A percentile compares a stretch with the other conserved stretches of the same genome.
Evolutionary conservation across 2,329 filamentous ascomycete species (phyloP).

Genomic region (Clathrospora elynae): DNA sequence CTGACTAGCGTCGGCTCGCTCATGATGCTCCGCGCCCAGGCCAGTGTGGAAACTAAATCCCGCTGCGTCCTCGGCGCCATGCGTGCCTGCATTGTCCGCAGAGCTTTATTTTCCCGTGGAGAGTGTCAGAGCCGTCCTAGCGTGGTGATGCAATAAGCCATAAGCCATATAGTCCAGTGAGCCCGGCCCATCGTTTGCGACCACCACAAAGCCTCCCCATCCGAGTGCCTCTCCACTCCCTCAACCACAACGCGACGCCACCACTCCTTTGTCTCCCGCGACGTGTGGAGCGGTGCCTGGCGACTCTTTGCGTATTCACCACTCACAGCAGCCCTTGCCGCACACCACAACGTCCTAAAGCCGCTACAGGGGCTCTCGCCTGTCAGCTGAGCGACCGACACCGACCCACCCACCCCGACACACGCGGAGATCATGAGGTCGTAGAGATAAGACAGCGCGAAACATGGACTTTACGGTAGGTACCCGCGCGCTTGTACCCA

Average conservation of each 20-base stretch:
- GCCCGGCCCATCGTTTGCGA: slow-evolving; percentile 26
- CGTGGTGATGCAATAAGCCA: slow-evolving; percentile 8
- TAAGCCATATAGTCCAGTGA: slow-evolving; percentile 25
- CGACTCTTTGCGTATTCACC: slow-evolving; percentile 25
- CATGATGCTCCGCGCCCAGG: slow-evolving; percentile 20
- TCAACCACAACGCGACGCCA: slow-evolving; percentile 28
- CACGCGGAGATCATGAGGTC: slow-evolving; percentile 37
- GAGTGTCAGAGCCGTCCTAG: slow-evolving; percentile 17
- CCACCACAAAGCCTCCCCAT: slow-evolving; percentile 13
- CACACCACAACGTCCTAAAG: slow-evolving; percentile 27
- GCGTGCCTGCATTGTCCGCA: slow-evolving; percentile 7
- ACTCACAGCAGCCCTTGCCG: slow-evolving; percentile 27
- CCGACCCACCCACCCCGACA: slow-evolving; percentile 33
- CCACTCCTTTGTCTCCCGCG: slow-evolving; percentile 26
- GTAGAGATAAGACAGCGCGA: slow-evolving; percentile 33
- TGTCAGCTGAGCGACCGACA: slow-evolving; percentile 44
- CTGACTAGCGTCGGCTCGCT: slow-evolving; percentile 23
- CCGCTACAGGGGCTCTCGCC: slow-evolving; percentile 20
- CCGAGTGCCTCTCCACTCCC: slow-evolving; percentile 14
- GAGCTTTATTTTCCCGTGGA: slow-evolving; percentile 10
- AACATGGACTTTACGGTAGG: slow-evolving; percentile 51
- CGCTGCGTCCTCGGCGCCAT: slow-evolving; percentile 27
- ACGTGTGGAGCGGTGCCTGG: slow-evolving; percentile 28
- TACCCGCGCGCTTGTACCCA: slow-evolving; percentile 25
- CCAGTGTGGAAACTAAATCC: slow-evolving; percentile 30